Percentiles rank a stretch among this genome's conserved stretches.
Evolutionary conservation across 148 eudicot species (phyloP).

Genomic region (Silene uniflora): DNA sequence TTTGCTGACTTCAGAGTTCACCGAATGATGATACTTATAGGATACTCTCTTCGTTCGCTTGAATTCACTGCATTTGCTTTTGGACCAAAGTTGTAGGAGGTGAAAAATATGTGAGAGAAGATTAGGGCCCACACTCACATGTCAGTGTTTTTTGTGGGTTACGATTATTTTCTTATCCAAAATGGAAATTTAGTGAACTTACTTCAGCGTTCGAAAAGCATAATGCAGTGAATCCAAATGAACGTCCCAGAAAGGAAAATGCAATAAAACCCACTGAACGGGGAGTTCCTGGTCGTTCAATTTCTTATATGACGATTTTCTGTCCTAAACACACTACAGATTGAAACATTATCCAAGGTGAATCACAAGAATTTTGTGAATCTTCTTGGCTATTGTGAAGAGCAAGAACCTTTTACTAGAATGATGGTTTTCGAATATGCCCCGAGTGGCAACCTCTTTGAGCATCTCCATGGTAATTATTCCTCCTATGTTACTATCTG

Average conservation of each 20-base stretch:
- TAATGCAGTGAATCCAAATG: neutral
- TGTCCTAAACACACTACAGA: slow-evolving; percentile 33
- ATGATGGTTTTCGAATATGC: slow-evolving; percentile 99
- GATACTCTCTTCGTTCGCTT: neutral
- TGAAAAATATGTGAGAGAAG: too few relatives aligned
- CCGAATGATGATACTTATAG: neutral
- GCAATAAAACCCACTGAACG: neutral
- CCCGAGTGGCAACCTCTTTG: slow-evolving; percentile 77
- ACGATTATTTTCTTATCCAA: neutral
- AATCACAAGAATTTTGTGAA: slow-evolving; percentile 97
- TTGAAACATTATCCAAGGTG: slow-evolving; percentile 73
- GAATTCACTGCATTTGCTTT: neutral
- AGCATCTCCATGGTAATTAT: slow-evolving; percentile 73
- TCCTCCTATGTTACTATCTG: neutral
- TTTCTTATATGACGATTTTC: neutral
- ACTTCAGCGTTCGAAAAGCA: neutral
- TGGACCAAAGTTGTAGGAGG: too few relatives aligned
- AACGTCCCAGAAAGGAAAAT: neutral
- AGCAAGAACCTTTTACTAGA: slow-evolving; percentile 75
- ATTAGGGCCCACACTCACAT: too few relatives aligned
- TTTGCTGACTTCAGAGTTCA: slow-evolving; percentile 17
- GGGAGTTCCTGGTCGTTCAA: neutral
- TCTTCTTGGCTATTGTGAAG: slow-evolving; percentile 96
- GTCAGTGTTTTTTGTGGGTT: neutral
- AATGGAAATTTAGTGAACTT: neutral